Percentiles rank a stretch among this genome's conserved stretches.
Conservation (phyloP, 441 rosid genomes). For the Erodium chrysanthum region DNA sequence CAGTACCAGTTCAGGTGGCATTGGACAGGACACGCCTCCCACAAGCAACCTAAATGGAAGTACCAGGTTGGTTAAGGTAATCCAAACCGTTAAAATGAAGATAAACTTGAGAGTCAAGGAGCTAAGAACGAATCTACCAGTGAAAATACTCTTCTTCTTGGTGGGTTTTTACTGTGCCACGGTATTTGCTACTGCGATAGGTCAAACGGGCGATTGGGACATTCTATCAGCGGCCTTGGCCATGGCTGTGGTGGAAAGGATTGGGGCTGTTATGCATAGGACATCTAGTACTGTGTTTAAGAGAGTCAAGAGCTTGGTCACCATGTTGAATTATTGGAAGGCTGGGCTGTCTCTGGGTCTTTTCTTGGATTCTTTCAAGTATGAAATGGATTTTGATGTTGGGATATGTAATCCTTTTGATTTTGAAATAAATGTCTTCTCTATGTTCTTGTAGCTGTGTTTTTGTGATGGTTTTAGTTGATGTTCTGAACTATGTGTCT, state of each 20-base stretch:
- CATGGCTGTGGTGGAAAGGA: slow-evolving; percentile 64
- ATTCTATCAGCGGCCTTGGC: slow-evolving; percentile 79
- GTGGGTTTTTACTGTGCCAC: slow-evolving; percentile 87
- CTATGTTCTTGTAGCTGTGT: slow-evolving; percentile 27
- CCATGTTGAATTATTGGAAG: slow-evolving; percentile 81
- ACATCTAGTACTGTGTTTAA: slow-evolving; percentile 43
- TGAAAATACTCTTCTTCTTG: slow-evolving; percentile 66
- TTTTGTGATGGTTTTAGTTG: too few species aligned
- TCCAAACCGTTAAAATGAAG: slow-evolving; percentile 45
- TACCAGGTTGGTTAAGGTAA: slow-evolving; percentile 50
- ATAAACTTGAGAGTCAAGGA: slow-evolving; percentile 40
- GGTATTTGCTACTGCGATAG: slow-evolving; percentile 72
- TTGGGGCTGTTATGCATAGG: slow-evolving; percentile 73
- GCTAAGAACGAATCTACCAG: slow-evolving; percentile 51
- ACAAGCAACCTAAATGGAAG: slow-evolving; percentile 27
- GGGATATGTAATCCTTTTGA: slow-evolving; percentile 20
- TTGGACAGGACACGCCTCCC: slow-evolving; percentile 48
- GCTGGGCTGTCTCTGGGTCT: slow-evolving; percentile 80
- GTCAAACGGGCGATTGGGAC: slow-evolving; percentile 96
- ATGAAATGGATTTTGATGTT: slow-evolving; percentile 30
- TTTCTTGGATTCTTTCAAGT: slow-evolving; percentile 87
- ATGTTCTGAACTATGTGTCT: too few species aligned
- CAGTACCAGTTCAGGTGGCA: too few species aligned
- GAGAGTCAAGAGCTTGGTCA: slow-evolving; percentile 41
- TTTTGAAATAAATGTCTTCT: slow-evolving; percentile 27